Evolutionary conservation across 805 yeast genomes (phyloP), one percentile per base, ranked within the genome.

Genomic region (Candida easanensis): DNA sequence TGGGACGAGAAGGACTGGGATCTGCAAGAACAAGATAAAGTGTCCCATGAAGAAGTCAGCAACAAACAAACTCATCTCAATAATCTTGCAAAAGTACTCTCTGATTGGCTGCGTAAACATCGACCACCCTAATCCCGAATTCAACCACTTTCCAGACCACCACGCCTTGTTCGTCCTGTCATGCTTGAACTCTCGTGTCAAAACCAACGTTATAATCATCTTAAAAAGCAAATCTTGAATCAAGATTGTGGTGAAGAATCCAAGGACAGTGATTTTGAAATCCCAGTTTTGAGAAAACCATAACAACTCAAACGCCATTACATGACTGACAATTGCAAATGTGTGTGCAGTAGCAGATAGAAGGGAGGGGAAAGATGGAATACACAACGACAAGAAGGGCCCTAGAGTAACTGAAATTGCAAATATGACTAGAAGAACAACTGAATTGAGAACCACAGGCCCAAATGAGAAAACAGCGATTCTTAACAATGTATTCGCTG

Each of bases 141-240:
- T 68, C 6, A 75, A 46, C 87, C 87, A 81, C 50, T 72, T 75
- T 0, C 87, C 86, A 2, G 85, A 76, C 85, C 86, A 80, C 84
- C 84, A 80, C 0, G 88, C 82, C 37, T 69, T 64, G 51, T 80
- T 84, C 0, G 80, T 60, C 41, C 67, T 65, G 46, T 73, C 82
- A 46, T 72, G 77, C 38, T 70, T 69, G 43, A 73, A 67, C 55
- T 84, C 90, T 34, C 80, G 69, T 6, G 80, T 71, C 33, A 83
- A 57, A 4, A 82, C 56, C 0, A 73, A 32, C 0, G 71, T 64
- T 3, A 69, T 71, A 2, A 77, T 44, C 1, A 72, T 32, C 43
- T 73, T 74, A 54, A 81, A 73, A 2, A 82, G 25, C 42, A 77
- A 61, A 15, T 71, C 64, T 51, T 84, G 88, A 2, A 80, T 48